These are phyloP conservation scores for Pseudogymnoascus sp. DNA, from an alignment of 2,329 filamentous ascomycete genomes.

Conservation along the genomic window DNA sequence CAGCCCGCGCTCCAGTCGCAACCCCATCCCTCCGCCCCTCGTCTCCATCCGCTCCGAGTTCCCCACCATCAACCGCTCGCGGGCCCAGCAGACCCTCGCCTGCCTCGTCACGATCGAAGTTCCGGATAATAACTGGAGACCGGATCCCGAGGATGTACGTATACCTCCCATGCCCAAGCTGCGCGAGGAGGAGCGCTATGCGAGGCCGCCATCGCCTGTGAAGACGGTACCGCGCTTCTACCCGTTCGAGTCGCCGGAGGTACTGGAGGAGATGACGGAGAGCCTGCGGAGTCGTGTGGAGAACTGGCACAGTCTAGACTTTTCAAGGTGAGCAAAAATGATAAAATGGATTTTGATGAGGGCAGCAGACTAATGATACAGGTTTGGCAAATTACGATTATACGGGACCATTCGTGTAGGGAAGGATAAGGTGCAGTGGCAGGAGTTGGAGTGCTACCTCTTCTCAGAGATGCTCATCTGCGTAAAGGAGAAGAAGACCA, in stretches of 20 bases:
- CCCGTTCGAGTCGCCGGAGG: slow-evolving; percentile 67
- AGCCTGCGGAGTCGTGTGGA: slow-evolving; percentile 81
- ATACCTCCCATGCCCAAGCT: slow-evolving; percentile 35
- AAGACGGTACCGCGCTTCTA: slow-evolving; percentile 40
- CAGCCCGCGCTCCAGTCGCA: slow-evolving; percentile 64
- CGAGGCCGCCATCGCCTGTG: slow-evolving; percentile 50
- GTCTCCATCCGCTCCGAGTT: slow-evolving; percentile 97
- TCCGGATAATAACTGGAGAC: slow-evolving; percentile 81
- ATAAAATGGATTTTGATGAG: neutral
- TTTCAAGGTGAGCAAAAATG: slow-evolving; percentile 51
- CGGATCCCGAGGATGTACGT: slow-evolving; percentile 73
- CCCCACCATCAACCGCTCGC: slow-evolving; percentile 82
- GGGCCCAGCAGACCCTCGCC: slow-evolving; percentile 89
- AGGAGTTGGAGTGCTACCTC: slow-evolving; percentile 92
- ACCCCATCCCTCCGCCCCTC: slow-evolving; percentile 80
- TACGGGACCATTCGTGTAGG: slow-evolving; percentile 88
- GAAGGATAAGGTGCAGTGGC: slow-evolving; percentile 94
- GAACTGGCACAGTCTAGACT: slow-evolving; percentile 96
- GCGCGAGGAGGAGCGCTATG: slow-evolving; percentile 45
- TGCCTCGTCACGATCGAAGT: slow-evolving; percentile 93
- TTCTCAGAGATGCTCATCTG: slow-evolving; percentile 99
- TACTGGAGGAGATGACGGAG: slow-evolving; percentile 77
- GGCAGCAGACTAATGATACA: slow-evolving; percentile 31
- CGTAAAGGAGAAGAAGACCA: slow-evolving; percentile 87
- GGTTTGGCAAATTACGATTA: slow-evolving; percentile 84